Conservation (phyloP, 2,329 filamentous ascomycete genomes). For the Colletotrichum chlorophyti region DNA sequence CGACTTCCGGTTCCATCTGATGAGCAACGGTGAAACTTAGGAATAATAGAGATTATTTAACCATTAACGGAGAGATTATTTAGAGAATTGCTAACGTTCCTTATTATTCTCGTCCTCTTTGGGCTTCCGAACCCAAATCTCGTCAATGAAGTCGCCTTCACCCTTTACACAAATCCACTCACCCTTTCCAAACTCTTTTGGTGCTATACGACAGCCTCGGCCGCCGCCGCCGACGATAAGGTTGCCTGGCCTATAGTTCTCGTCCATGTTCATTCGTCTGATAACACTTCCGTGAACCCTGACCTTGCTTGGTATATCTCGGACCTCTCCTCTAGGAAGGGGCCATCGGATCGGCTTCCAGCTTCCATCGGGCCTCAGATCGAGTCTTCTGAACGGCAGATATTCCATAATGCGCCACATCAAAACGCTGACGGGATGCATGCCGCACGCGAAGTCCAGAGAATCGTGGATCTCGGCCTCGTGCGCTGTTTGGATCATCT, state of each 20-base stretch:
- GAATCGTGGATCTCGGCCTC: constrained; percentile 72
- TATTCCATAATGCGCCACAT: constrained; percentile 84
- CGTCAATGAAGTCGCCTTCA: constrained; percentile 71
- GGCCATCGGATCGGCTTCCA: constrained; percentile 87
- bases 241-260: constrained; percentile 76
- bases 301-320: constrained; percentile 76
- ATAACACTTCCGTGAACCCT: constrained; percentile 79
- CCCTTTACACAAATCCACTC: constrained; percentile 74
- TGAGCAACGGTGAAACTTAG: no score
- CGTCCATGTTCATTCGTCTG: constrained; percentile 69
- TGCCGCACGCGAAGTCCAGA: constrained; percentile 67
- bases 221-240: constrained; percentile 82
- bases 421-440: constrained; percentile 61
- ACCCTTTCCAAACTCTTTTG: constrained; percentile 69
- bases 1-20: no score
- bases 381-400: constrained; percentile 82
- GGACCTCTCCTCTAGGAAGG: constrained; percentile 76
- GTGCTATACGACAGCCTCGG: constrained; percentile 68
- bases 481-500: constrained; percentile 64
- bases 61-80: no score
- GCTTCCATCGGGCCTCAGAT: constrained; percentile 72
- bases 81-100: no score
- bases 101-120: neutral
- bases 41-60: no score
- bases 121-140: constrained; percentile 64